Percentiles rank a stretch among this genome's conserved stretches.
Conservation (phyloP, 495 filamentous ascomycete species). For the Penicillium dipodomyicola region DNA sequence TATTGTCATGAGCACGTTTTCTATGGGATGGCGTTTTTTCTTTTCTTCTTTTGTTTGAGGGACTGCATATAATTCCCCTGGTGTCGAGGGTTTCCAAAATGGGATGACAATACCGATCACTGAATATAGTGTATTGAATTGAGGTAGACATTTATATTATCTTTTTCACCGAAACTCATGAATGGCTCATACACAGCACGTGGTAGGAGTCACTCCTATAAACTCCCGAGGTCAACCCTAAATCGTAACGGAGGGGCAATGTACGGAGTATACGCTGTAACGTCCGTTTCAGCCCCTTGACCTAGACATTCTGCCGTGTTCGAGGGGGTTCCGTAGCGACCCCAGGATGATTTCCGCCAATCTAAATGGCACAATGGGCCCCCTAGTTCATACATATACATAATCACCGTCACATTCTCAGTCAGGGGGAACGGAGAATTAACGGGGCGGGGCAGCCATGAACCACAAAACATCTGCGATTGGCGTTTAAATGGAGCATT, state of each 20-base stretch:
- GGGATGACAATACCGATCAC: constrained; percentile 8
- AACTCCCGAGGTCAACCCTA: neutral
- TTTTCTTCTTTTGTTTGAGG: constrained; percentile 21
- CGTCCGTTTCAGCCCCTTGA: constrained; percentile 1
- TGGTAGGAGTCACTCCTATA: constrained; percentile 6
- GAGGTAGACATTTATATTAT: constrained; percentile 5
- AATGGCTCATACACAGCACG: neutral
- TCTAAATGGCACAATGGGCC: constrained; percentile 1
- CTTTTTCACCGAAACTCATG: neutral
- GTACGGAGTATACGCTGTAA: neutral
- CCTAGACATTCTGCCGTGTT: neutral
- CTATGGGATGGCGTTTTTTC: constrained; percentile 33
- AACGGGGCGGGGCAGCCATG: constrained; percentile 1
- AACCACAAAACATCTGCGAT: neutral
- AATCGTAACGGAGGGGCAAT: neutral
- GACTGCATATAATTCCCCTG: constrained; percentile 35
- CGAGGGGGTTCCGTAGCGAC: constrained; percentile 1
- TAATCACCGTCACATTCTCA: neutral
- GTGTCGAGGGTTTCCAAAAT: constrained; percentile 21
- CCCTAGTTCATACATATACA: neutral
- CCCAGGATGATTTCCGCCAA: neutral
- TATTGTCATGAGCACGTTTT: constrained; percentile 34
- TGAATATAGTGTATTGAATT: constrained; percentile 1
- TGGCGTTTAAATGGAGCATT: neutral
- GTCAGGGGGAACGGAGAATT: constrained; percentile 9